Conservation (phyloP, 2,329 filamentous ascomycete species). For the Epichloe sylvatica region DNA sequence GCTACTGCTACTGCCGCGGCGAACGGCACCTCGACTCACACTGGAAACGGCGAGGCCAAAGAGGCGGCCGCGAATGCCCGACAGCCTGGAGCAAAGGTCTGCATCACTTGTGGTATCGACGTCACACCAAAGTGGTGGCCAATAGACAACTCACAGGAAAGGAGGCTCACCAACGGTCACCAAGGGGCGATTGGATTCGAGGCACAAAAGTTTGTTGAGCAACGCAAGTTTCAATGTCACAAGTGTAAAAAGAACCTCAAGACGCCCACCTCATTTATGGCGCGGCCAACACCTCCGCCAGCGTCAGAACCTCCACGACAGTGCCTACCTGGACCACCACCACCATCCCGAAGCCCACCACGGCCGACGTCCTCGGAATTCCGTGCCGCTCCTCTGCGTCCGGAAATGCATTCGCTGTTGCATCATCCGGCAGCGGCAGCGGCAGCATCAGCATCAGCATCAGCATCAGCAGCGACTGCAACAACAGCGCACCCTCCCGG, state of each 20-base stretch:
- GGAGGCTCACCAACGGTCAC: slow-evolving; percentile 37
- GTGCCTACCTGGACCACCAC: slow-evolving; percentile 8
- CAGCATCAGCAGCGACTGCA: neutral
- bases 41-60: slow-evolving; percentile 9
- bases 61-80: slow-evolving; percentile 15
- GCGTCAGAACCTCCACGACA: slow-evolving; percentile 10
- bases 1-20: neutral
- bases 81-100: slow-evolving; percentile 38
- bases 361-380: slow-evolving; percentile 12
- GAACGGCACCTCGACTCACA: slow-evolving; percentile 9
- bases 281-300: slow-evolving; percentile 10
- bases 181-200: slow-evolving; percentile 38
- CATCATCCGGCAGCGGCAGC: slow-evolving; percentile 5
- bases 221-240: slow-evolving; percentile 57
- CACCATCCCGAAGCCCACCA: slow-evolving; percentile 16
- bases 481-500: slow-evolving; percentile 1
- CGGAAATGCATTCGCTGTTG: slow-evolving; percentile 9
- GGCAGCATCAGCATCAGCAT: neutral
- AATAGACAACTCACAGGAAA: slow-evolving; percentile 38
- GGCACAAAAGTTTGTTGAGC: slow-evolving; percentile 44
- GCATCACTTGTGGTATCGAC: slow-evolving; percentile 53
- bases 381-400: slow-evolving; percentile 11
- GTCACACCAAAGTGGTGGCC: slow-evolving; percentile 64
- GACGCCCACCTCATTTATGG: slow-evolving; percentile 22
- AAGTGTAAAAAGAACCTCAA: slow-evolving; percentile 50